Conservation (phyloP, 2,329 filamentous ascomycete species). For the Cryphonectria radicalis region DNA sequence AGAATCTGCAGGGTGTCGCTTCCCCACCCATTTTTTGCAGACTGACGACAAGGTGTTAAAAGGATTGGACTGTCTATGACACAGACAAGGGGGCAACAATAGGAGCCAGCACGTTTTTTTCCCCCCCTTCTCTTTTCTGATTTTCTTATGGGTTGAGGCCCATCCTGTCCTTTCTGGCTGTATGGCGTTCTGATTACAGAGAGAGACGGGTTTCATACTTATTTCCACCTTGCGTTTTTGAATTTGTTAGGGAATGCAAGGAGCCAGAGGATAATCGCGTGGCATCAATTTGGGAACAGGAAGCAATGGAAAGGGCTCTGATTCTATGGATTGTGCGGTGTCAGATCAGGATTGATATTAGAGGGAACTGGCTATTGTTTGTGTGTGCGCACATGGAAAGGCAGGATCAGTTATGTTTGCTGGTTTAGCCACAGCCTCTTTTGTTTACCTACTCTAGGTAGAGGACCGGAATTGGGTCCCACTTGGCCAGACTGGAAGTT, state of each 20-base stretch:
- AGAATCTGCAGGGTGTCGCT: background rate
- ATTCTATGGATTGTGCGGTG: constrained; percentile 16
- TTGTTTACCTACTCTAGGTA: background rate
- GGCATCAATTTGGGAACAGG: constrained; percentile 18
- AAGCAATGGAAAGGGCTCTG: constrained; percentile 19
- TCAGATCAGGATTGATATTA: constrained; percentile 14
- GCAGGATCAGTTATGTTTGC: constrained; percentile 13
- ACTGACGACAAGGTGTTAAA: constrained; percentile 8
- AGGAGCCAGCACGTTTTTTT: constrained; percentile 12
- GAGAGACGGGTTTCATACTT: constrained; percentile 15
- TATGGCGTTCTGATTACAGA: constrained; percentile 24
- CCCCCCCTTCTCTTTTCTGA: background rate
- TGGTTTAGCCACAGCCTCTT: constrained; percentile 7
- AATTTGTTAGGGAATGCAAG: constrained; percentile 17
- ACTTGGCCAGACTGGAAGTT: background rate
- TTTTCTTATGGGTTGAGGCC: constrained; percentile 10
- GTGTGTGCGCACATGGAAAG: constrained; percentile 9
- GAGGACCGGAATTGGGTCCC: constrained; percentile 13
- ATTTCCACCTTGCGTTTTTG: constrained; percentile 17
- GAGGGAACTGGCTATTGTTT: constrained; percentile 2
- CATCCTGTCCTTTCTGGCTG: constrained; percentile 15
- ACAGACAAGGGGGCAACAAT: background rate
- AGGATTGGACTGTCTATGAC: constrained; percentile 10
- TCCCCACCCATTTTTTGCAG: background rate
- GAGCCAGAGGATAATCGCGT: constrained; percentile 25